These are phyloP conservation scores for Chimonanthus salicifolius DNA, from an alignment of 164 flowering plant genomes.

Conservation along the genomic window DNA sequence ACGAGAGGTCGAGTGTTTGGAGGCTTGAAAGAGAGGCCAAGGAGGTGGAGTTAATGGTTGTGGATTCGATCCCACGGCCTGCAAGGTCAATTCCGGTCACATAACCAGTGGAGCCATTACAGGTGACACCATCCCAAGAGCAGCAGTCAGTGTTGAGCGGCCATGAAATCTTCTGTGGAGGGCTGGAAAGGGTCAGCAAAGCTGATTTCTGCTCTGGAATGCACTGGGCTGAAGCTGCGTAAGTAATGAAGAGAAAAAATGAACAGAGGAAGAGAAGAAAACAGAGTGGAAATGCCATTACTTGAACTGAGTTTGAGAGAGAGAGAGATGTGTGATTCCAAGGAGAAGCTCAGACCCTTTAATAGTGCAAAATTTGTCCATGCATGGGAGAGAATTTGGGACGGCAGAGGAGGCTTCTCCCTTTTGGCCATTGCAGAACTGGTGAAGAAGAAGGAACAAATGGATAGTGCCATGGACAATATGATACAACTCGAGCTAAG, in stretches of 20 bases:
- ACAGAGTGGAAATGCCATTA: slow-evolving; percentile 21
- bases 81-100: slow-evolving; percentile 30
- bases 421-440: no score
- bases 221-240: slow-evolving; percentile 18
- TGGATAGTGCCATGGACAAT: no score
- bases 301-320: slow-evolving; percentile 17
- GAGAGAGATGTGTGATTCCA: slow-evolving; percentile 11
- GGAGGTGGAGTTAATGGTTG: background rate
- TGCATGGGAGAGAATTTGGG: no score
- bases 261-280: slow-evolving; percentile 7
- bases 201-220: slow-evolving; percentile 21
- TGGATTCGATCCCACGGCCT: slow-evolving; percentile 13
- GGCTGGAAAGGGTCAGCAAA: slow-evolving; percentile 6
- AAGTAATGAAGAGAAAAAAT: slow-evolving; percentile 1
- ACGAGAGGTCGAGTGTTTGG: no score
- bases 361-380: no score
- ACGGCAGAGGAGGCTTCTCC: no score
- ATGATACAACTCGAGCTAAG: no score
- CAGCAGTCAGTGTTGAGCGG: slow-evolving; percentile 26
- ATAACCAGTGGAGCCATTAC: slow-evolving; percentile 22
- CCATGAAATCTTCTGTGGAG: slow-evolving; percentile 29
- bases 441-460: no score
- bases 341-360: no score
- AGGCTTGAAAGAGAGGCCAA: slow-evolving; percentile 7
- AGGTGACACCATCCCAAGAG: slow-evolving; percentile 31